Conservation (phyloP, 2,329 filamentous ascomycete genomes). For the Penicillium psychrosexuale region DNA sequence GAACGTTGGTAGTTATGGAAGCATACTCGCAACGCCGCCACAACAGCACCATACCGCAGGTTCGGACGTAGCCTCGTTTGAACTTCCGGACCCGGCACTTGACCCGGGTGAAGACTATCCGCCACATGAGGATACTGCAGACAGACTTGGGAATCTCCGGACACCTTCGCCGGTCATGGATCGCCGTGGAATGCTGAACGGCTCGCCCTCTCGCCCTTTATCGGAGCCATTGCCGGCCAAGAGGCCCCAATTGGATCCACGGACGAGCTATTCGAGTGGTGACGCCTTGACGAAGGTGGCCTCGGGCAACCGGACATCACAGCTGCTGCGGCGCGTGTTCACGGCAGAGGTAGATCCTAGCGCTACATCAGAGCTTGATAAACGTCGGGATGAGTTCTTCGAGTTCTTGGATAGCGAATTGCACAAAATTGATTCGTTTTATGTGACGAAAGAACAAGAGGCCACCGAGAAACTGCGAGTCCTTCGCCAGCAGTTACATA, state of each 20-base stretch:
- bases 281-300: conserved; percentile 26
- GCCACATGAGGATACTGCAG: conserved; percentile 13
- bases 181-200: conserved; percentile 6
- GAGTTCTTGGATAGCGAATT: conserved; percentile 78
- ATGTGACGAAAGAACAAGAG: conserved; percentile 81
- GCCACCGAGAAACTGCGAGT: conserved; percentile 67
- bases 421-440: conserved; percentile 89
- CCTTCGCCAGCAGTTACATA: conserved; percentile 80
- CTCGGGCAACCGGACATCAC: conserved; percentile 25
- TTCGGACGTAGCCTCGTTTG: conserved; percentile 50
- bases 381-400: conserved; percentile 81
- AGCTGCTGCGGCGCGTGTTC: conserved; percentile 42
- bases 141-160: conserved; percentile 21
- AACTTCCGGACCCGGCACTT: conserved; percentile 62
- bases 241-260: conserved; percentile 9
- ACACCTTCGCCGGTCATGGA: conserved; percentile 27
- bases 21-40: conserved; percentile 58
- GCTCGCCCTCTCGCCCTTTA: conserved; percentile 3
- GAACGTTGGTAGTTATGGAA: conserved; percentile 57
- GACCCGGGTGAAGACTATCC: conserved; percentile 39
- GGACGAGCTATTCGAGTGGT: conserved; percentile 10
- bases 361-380: conserved; percentile 61
- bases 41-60: conserved; percentile 19
- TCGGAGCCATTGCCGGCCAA: conserved; percentile 2
- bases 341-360: conserved; percentile 39